Evolutionary conservation across 176 grass and related monocot genomes (phyloP).

Genomic region (Pharus latifolius): DNA sequence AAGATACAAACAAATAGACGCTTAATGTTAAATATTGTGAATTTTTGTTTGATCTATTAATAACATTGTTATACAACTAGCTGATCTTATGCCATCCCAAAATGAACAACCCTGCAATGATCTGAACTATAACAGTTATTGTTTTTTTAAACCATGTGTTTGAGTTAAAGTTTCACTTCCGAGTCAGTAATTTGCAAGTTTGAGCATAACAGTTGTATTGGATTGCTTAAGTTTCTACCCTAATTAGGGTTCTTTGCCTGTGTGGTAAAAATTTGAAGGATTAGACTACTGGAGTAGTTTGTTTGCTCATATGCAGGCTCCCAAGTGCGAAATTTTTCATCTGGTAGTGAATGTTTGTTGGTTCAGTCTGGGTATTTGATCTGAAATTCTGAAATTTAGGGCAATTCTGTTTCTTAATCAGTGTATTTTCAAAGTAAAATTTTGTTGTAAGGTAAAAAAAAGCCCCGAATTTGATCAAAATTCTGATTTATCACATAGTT

Average conservation of each 20-base stretch:
- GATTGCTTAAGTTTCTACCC: background rate
- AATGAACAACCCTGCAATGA: no score
- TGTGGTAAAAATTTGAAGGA: background rate
- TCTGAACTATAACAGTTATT: background rate
- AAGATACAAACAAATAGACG: no score
- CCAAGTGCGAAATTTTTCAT: background rate
- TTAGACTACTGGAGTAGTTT: background rate
- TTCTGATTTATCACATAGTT: background rate
- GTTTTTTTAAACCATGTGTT: background rate
- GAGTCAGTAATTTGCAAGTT: background rate
- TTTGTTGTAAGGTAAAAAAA: background rate
- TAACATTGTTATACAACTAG: no score
- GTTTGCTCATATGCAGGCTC: background rate
- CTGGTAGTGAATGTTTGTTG: background rate
- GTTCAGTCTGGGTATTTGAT: background rate
- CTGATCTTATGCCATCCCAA: no score
- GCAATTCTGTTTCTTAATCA: background rate
- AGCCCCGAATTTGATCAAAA: background rate
- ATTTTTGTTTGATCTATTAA: no score
- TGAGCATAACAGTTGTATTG: background rate
- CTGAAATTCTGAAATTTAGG: background rate
- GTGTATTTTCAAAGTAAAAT: background rate
- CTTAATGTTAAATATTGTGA: no score
- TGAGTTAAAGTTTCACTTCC: background rate
- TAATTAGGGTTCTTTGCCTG: background rate